phyloP scores from a whole-genome alignment of 1,284 basidiomycete species.

The Leccinum pachyderme region DNA sequence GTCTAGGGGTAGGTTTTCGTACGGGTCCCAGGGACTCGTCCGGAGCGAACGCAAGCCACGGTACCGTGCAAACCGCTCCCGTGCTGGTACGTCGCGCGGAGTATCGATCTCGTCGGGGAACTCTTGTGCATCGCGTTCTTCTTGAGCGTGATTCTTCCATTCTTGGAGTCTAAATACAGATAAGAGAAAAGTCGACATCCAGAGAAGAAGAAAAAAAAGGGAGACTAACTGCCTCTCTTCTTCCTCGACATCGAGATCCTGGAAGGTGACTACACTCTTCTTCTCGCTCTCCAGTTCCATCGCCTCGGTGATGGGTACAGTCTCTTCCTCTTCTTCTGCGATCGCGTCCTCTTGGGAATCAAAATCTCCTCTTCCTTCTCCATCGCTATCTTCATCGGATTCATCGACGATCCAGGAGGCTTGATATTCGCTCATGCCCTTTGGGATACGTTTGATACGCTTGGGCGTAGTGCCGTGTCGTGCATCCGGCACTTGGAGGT shows the following conservation, averaged over 20 bases:
- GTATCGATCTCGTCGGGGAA: constrained; percentile 99
- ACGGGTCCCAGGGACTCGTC: constrained; percentile 97
- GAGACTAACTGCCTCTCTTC: constrained; percentile 75
- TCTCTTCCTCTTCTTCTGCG: constrained; percentile 44
- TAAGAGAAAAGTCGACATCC: constrained; percentile 7
- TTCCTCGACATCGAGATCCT: constrained; percentile 80
- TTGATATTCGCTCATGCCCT: constrained; percentile 91
- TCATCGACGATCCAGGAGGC: constrained; percentile 92
- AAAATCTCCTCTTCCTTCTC: constrained; percentile 22
- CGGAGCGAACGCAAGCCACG: constrained; percentile 91
- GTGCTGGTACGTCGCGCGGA: constrained; percentile 82
- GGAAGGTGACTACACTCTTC: constrained; percentile 55
- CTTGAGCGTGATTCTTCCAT: constrained; percentile 66
- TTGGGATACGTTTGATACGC: constrained; percentile 75
- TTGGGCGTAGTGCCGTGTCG: constrained; percentile 67
- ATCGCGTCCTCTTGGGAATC: constrained; percentile 38
- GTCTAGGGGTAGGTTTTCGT: constrained; percentile 92
- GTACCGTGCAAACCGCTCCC: constrained; percentile 89
- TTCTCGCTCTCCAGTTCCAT: constrained; percentile 61
- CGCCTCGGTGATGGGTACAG: constrained; percentile 43
- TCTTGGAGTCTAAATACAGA: constrained; percentile 52
- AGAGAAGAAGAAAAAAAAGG: background rate
- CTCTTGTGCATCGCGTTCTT: constrained; percentile 75
- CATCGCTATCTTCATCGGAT: constrained; percentile 57
- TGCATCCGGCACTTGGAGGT: constrained; percentile 57